Evolutionary conservation across 2,329 filamentous ascomycete species (phyloP).

Genomic region (Pyricularia grisea): DNA sequence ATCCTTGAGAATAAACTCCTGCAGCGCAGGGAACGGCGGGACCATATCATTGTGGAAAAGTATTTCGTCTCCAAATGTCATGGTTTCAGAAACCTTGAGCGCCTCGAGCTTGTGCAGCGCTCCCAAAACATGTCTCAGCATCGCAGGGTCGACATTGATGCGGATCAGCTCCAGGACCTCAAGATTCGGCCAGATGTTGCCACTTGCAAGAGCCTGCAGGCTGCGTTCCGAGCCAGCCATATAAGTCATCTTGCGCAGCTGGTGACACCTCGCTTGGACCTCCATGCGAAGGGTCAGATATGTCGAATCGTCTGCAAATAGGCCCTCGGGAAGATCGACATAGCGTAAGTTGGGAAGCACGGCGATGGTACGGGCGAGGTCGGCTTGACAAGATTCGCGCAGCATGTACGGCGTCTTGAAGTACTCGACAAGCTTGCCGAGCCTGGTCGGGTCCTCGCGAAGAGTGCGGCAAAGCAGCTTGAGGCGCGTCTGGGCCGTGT

Average conservation of each 20-base stretch:
- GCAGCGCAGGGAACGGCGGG: conserved; percentile 64
- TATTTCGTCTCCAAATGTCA: conserved; percentile 67
- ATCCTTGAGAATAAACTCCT: conserved; percentile 63
- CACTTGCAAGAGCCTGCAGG: conserved; percentile 59
- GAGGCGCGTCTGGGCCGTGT: conserved; percentile 67
- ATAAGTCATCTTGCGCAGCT: conserved; percentile 86
- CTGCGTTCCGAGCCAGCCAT: conserved; percentile 67
- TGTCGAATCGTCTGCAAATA: conserved; percentile 70
- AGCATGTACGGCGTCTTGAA: conserved; percentile 94
- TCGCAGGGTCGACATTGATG: conserved; percentile 59
- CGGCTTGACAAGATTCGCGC: conserved; percentile 74
- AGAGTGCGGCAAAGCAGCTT: conserved; percentile 74
- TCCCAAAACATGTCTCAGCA: conserved; percentile 62
- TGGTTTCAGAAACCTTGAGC: conserved; percentile 62
- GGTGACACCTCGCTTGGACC: conserved; percentile 71
- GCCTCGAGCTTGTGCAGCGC: conserved; percentile 60
- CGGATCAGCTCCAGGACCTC: conserved; percentile 63
- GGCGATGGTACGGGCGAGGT: conserved; percentile 77
- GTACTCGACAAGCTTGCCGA: conserved; percentile 64
- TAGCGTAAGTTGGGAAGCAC: conserved; percentile 79
- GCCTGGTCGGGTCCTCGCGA: conserved; percentile 59
- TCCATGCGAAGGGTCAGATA: conserved; percentile 74
- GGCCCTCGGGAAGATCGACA: conserved; percentile 81
- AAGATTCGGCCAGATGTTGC: conserved; percentile 57
- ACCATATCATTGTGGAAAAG: conserved; percentile 55